These are phyloP conservation scores for Linnemannia elongata DNA, from an alignment of 192 early-diverging fungal genomes.

Conservation along the genomic window DNA sequence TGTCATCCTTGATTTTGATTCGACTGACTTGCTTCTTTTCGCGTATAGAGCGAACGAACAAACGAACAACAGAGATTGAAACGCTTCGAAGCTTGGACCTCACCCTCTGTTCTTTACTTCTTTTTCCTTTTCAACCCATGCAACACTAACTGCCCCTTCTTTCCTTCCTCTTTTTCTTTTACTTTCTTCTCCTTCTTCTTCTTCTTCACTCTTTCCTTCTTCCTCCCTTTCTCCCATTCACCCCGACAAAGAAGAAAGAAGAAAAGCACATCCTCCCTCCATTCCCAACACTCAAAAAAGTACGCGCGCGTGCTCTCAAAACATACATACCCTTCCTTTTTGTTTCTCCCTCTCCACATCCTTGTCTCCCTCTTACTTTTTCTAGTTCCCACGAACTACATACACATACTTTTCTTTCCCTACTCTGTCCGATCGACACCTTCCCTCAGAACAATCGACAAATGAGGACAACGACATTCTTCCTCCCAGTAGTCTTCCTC, in stretches of 20 bases:
- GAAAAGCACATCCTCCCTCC: not conserved
- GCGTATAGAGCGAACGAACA: not conserved
- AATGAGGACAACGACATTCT: slow-evolving; percentile 20
- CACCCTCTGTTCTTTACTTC: too few relatives aligned
- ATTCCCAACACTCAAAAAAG: too few relatives aligned
- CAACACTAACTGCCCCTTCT: not conserved
- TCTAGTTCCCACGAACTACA: not conserved
- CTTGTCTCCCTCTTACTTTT: not conserved
- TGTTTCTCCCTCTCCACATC: not conserved
- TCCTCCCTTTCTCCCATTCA: too few relatives aligned
- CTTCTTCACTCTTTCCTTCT: not conserved
- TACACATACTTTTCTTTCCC: not conserved
- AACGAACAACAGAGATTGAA: too few relatives aligned
- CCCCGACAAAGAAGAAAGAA: not conserved
- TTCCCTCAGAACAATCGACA: not conserved
- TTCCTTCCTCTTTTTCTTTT: not conserved
- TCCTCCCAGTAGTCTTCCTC: slow-evolving; percentile 22
- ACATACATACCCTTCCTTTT: not conserved
- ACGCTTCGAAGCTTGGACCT: not conserved
- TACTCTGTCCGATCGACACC: not conserved
- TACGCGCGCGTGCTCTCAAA: too few relatives aligned
- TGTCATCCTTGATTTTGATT: not conserved
- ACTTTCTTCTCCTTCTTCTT: not conserved
- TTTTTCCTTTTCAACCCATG: not conserved
- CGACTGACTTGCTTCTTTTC: not conserved